Evolutionary conservation across 805 yeast genomes (phyloP), one percentile per base, ranked within the genome.

Genomic region (Sugiyamaella floridensis): DNA sequence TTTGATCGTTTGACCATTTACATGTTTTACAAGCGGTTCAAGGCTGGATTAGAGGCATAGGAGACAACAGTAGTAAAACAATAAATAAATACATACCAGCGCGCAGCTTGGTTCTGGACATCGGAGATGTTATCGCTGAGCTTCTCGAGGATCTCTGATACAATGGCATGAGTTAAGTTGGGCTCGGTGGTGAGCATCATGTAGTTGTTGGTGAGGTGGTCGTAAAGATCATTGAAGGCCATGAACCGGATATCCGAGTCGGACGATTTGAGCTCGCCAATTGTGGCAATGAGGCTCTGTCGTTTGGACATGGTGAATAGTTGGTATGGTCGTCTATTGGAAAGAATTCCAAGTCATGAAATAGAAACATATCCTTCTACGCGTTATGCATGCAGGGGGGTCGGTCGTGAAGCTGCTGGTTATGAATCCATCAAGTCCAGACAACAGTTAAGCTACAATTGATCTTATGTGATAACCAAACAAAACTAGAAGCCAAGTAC

Each of bases 211-310:
- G 63, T 29, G 26, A 67, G 60, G 3, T 58, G 53, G 3, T 77
- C 77, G 59, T 77, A 79, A 60, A 86, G 74, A 62, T 88, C 96
- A 59, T 79, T 85, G 51, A 88, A 71, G 1, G 90, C 95, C 96
- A 88, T 88, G 69, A 82, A 88, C 64, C 96, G 72, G 58, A 85
- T 71, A 63, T 88, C 96, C 2, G 93, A 85, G 60, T 88, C 96
- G 42, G 65, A 55, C 22, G 57, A 50, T 18, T 58, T 48, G 37
- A 58, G 54, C 45, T 58, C 53, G 16, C 55, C 60, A 47, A 58
- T 34, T 40, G 56, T 32, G 37, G 37, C 37, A 8, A 32, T 32
- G 37, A 32, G n/a, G 37, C 43, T 40, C 43, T 40, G 29, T 19
- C 45, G 29, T 43, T 22, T 14, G 28, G 29, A 20, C 45, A 18